Evolutionary conservation across 2,329 filamentous ascomycete species (phyloP).

Genomic region (Verticillium zaregamsianum): DNA sequence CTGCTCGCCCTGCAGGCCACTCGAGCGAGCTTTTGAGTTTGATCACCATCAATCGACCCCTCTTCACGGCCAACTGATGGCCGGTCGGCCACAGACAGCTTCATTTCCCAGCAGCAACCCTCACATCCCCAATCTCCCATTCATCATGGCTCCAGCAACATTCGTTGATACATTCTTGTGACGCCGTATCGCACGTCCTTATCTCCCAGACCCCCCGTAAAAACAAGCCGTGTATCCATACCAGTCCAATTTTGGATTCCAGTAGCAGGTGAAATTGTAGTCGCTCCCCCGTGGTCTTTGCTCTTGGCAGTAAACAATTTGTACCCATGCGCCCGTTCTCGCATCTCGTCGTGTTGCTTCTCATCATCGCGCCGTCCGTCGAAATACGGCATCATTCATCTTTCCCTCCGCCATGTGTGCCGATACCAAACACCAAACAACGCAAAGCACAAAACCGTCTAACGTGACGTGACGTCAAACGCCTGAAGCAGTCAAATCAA

Average conservation of each 20-base stretch:
- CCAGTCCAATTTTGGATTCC: background rate
- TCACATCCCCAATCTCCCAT: background rate
- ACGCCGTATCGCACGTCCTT: background rate
- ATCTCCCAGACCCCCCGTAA: background rate
- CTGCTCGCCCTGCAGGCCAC: background rate
- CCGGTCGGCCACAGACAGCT: background rate
- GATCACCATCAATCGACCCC: background rate
- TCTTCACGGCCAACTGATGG: background rate
- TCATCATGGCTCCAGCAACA: background rate
- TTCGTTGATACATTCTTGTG: background rate
- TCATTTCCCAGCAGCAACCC: background rate
- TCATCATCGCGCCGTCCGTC: background rate
- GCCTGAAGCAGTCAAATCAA: background rate
- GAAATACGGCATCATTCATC: background rate
- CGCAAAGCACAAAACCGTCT: background rate
- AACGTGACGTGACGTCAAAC: background rate
- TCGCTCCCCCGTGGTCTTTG: background rate
- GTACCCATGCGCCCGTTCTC: background rate
- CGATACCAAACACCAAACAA: background rate
- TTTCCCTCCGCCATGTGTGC: background rate
- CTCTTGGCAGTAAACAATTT: background rate
- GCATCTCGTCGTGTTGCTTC: background rate
- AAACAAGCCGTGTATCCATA: background rate
- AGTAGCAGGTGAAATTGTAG: background rate
- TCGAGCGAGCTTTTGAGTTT: background rate